Percentiles rank a stretch among this genome's conserved stretches.
Conservation (phyloP, 495 filamentous ascomycete genomes). For the Tetracladium setigerum region DNA sequence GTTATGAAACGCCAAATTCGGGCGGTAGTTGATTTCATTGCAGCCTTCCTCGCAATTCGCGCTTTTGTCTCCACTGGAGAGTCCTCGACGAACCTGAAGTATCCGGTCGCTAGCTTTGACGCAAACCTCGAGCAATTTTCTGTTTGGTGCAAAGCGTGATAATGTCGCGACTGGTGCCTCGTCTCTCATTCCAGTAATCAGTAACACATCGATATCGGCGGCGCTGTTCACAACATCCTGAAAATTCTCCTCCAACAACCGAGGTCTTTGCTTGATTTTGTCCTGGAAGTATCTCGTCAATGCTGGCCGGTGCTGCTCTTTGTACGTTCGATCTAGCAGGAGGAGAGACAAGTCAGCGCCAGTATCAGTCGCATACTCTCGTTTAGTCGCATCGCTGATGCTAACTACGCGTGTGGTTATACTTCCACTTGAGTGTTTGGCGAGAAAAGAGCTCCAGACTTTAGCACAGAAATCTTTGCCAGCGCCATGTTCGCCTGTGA, state of each 20-base stretch:
- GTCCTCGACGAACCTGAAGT: constrained; percentile 33
- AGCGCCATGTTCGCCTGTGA: constrained; percentile 50
- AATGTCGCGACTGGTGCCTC: constrained; percentile 47
- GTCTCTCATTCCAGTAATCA: constrained; percentile 63
- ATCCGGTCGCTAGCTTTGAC: constrained; percentile 39
- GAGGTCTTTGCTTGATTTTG: constrained; percentile 38
- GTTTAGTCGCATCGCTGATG: constrained; percentile 54
- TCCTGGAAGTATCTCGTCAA: constrained; percentile 46
- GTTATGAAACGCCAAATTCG: constrained; percentile 47
- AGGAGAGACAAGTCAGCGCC: constrained; percentile 44
- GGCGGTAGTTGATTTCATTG: constrained; percentile 28
- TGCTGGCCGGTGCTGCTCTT: constrained; percentile 51
- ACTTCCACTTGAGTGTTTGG: constrained; percentile 20
- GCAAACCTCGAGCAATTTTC: constrained; percentile 45
- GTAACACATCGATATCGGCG: constrained; percentile 44
- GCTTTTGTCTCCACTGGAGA: constrained; percentile 16
- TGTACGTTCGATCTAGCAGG: constrained; percentile 48
- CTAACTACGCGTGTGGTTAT: constrained; percentile 41
- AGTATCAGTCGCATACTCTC: constrained; percentile 47
- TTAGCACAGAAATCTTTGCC: constrained; percentile 57
- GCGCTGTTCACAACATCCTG: constrained; percentile 35
- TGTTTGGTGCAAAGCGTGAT: constrained; percentile 49
- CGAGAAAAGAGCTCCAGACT: constrained; percentile 42
- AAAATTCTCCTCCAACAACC: constrained; percentile 50
- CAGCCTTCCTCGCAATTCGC: constrained; percentile 22